phyloP scores from a whole-genome alignment of 805 yeast species.

The Candida khao-thaluensis region DNA sequence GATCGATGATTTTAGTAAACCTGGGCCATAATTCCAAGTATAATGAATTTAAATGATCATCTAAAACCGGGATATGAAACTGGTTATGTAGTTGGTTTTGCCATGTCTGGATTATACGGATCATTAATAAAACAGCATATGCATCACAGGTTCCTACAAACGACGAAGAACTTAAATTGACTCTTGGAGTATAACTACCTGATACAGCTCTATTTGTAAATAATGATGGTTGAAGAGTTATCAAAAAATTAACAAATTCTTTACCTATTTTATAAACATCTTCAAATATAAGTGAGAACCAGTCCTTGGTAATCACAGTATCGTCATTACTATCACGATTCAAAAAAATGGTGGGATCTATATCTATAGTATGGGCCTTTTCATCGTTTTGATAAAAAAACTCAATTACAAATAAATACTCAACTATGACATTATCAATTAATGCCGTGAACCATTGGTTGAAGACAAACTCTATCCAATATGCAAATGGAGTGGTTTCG shows the following conservation, averaged over 20 bases:
- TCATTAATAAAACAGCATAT: conserved; percentile 74
- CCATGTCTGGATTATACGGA: conserved; percentile 65
- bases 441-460: conserved; percentile 71
- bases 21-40: conserved; percentile 80
- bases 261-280: conserved; percentile 40
- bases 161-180: conserved; percentile 20
- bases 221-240: conserved; percentile 38
- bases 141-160: conserved; percentile 56
- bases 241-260: conserved; percentile 47
- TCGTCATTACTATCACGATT: conserved; percentile 10
- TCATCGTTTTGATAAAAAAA: conserved; percentile 58
- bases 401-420: conserved; percentile 68
- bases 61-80: conserved; percentile 63
- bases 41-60: conserved; percentile 66
- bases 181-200: conserved; percentile 36
- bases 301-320: conserved; percentile 19
- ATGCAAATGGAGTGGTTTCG: conserved; percentile 63
- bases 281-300: conserved; percentile 39
- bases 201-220: conserved; percentile 29
- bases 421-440: conserved; percentile 74
- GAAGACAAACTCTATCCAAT: conserved; percentile 73
- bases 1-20: conserved; percentile 73
- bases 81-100: conserved; percentile 67
- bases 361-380: conserved; percentile 27
- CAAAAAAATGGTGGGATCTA: conserved; percentile 1